phyloP scores from a whole-genome alignment of 768 basidiomycete species.

The Mycena kentingensis region DNA sequence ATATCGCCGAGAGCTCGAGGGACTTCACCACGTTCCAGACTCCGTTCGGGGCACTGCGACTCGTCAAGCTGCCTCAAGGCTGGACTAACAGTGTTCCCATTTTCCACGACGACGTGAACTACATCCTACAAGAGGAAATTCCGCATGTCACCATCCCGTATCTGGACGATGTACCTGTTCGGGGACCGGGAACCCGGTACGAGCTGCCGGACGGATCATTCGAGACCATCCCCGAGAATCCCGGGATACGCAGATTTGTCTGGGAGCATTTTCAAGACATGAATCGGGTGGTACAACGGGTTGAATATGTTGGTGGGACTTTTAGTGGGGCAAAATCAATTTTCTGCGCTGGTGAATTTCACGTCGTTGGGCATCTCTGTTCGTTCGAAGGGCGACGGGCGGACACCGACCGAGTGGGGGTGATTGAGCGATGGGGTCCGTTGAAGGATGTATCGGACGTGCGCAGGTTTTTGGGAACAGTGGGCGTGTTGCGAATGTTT shows the following conservation, averaged over 20 bases:
- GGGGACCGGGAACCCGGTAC: constrained; percentile 27
- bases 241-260: constrained; percentile 19
- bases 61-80: constrained; percentile 31
- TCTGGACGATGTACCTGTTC: constrained; percentile 32
- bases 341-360: too few species aligned
- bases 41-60: constrained; percentile 21
- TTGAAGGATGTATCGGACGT: constrained; percentile 18
- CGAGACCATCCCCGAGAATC: constrained; percentile 23
- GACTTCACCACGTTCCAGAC: constrained; percentile 35
- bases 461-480: constrained; percentile 32
- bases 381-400: constrained; percentile 34
- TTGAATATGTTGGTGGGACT: constrained; percentile 14
- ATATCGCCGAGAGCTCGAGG: constrained; percentile 24
- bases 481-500: constrained; percentile 22
- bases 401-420: constrained; percentile 26
- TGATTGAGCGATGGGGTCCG: constrained; percentile 26
- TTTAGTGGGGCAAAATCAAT: constrained; percentile 31
- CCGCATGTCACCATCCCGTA: constrained; percentile 28
- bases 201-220: constrained; percentile 17
- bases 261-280: constrained; percentile 18
- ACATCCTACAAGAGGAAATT: constrained; percentile 31
- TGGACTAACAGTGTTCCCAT: constrained; percentile 34
- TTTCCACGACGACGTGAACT: constrained; percentile 32
- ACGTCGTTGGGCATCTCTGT: too few species aligned
- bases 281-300: constrained; percentile 5